A percentile compares a stretch with the other conserved stretches of the same genome.
phyloP scores from a whole-genome alignment of 2,329 filamentous ascomycete genomes.

The Dactylella cylindrospora region DNA sequence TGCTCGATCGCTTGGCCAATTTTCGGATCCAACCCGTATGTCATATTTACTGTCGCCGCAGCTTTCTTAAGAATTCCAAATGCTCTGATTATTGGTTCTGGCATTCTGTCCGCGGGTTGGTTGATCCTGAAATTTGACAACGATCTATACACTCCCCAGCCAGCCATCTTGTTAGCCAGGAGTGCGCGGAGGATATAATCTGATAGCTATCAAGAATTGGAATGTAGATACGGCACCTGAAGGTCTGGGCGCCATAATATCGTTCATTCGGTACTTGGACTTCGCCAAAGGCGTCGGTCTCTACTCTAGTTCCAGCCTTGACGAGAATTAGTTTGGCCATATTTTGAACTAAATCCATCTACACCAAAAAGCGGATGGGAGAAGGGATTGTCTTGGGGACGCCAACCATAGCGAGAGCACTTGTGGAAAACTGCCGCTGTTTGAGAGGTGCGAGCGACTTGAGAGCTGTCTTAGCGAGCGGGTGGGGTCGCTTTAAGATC shows the following conservation, averaged over 20 bases:
- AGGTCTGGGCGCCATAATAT: constrained; percentile 98
- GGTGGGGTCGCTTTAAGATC: no score
- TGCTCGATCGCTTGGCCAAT: constrained; percentile 91
- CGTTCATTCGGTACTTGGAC: constrained; percentile 86
- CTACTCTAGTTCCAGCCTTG: constrained; percentile 66
- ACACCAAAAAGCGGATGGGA: no score
- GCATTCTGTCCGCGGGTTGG: constrained; percentile 98
- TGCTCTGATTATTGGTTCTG: constrained; percentile 82
- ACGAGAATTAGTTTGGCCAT: no score
- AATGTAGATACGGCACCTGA: no score
- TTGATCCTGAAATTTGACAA: constrained; percentile 99
- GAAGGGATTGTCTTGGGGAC: not conserved
- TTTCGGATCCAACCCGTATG: constrained; percentile 87
- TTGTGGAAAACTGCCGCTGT: constrained; percentile 11
- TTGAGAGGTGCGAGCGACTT: not conserved
- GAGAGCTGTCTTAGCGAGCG: no score
- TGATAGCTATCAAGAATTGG: no score
- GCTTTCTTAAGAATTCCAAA: constrained; percentile 98
- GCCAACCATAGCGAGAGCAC: constrained; percentile 17
- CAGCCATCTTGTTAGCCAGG: not conserved
- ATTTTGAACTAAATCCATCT: no score
- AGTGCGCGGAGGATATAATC: no score
- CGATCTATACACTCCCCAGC: constrained; percentile 59
- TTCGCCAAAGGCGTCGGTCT: constrained; percentile 97
- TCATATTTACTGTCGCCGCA: constrained; percentile 92